phyloP scores from a whole-genome alignment of 1,284 basidiomycete genomes.

The Rhodotorula glutinis region DNA sequence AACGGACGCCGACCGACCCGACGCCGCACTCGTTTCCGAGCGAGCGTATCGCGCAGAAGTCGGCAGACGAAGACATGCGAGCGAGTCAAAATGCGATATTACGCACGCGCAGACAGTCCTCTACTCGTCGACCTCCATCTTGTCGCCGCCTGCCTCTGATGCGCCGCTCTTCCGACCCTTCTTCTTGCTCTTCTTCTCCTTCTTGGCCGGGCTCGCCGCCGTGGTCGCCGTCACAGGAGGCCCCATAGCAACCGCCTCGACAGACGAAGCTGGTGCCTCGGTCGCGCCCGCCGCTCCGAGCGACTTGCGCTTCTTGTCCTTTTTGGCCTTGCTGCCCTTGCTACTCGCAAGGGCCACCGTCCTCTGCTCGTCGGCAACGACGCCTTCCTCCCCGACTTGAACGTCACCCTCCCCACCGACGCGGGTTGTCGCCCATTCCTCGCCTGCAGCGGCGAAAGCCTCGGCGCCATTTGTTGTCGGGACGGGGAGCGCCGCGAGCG shows the following conservation, averaged over 20 bases:
- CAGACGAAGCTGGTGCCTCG: slow-evolving; percentile 2
- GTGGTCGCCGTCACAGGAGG: neutral
- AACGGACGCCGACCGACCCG: no score
- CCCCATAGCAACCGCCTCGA: slow-evolving; percentile 11
- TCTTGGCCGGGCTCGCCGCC: slow-evolving; percentile 6
- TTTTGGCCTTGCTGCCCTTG: slow-evolving; percentile 6
- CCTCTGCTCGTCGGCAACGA: slow-evolving; percentile 27
- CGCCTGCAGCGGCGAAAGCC: neutral
- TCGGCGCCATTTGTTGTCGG: slow-evolving; percentile 6
- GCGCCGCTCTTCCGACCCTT: slow-evolving; percentile 11
- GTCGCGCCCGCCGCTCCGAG: neutral
- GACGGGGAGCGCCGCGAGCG: slow-evolving; percentile 25
- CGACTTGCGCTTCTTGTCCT: slow-evolving; percentile 19
- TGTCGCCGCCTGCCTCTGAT: slow-evolving; percentile 1
- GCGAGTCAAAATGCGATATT: no score
- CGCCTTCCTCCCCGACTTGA: slow-evolving; percentile 36
- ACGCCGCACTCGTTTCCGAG: no score
- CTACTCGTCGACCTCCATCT: slow-evolving; percentile 8
- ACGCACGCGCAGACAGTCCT: neutral
- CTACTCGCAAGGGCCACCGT: slow-evolving; percentile 3
- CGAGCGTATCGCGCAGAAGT: no score
- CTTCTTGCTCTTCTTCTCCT: slow-evolving; percentile 11
- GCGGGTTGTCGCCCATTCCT: slow-evolving; percentile 30
- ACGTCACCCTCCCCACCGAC: slow-evolving; percentile 38
- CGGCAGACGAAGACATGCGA: no score